Base-by-base conservation (phyloP, 1,284 basidiomycete genomes). In the Pseudozyma thailandica region DNA sequence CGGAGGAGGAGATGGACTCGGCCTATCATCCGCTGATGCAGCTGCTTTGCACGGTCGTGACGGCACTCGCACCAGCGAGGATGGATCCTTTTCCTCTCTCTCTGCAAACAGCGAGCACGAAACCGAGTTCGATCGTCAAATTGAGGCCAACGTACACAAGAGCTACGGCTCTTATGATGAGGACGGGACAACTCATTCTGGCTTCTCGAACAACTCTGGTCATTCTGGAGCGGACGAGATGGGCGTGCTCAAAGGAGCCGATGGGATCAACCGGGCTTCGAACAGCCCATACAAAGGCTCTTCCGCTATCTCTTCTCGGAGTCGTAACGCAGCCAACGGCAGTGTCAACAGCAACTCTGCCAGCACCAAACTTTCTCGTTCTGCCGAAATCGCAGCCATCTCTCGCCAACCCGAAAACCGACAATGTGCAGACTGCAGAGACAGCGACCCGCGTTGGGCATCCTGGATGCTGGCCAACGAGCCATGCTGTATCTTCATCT, bases 381-480 rank as follows among this genome's bases (percentile, higher is more conserved):
- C 68, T 31, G 60, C 68, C 35, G 77, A 82, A 58, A 65, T 86
- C 27, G 76, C 78, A 30, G 53, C 61, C 26, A 77, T 86, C 9
- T 82, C 83, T 20, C 79, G 79, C 27, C 30, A 72, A 44, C 76
- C 81, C 0, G 80, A 78, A 43, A 86, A 86, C 57, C 57, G 62
- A 16, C 65, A 42, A 8, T 86, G 86, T 54, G 85, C 85, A 7
- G 86, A 86, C 74, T 86, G 86, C 66, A 79, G 81, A 2, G 81
- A 77, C 13, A 70, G 74, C 15, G 76, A 80, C 16, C 85, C 86
- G 2, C 84, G 74, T 8, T 84, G 83, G 83, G 82, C 83, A 6
- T 82, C 81, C 3, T 83, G 79, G 78, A 77, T 68, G 20, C 57
- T 86, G 57, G 85, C 85, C 35, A 56, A 55, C 16, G 57, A 71